Evolutionary conservation across 2,329 filamentous ascomycete species (phyloP).

Genomic region (Trichoderma atroviride): DNA sequence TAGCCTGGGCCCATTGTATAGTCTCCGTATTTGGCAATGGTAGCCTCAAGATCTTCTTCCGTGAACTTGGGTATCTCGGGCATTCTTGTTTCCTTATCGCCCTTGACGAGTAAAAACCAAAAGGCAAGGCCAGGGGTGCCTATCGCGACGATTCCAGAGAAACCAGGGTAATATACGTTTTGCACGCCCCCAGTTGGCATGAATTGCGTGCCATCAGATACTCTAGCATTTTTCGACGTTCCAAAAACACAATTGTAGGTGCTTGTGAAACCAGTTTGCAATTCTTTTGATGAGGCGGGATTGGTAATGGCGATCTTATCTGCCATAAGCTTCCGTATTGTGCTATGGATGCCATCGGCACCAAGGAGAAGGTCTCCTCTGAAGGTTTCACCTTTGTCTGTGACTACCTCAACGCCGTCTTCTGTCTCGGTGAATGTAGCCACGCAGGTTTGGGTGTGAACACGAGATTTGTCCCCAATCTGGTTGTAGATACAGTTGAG

Average conservation of each 20-base stretch:
- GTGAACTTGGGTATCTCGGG: conserved; percentile 13
- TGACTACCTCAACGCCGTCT: conserved; percentile 35
- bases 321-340: conserved; percentile 9
- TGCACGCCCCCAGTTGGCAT: not conserved
- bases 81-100: not conserved
- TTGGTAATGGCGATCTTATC: not conserved
- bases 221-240: conserved; percentile 16
- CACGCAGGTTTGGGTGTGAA: conserved; percentile 8
- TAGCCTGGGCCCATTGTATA: conserved; percentile 12
- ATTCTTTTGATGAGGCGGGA: not conserved
- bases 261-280: conserved; percentile 10
- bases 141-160: conserved; percentile 6
- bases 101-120: conserved; percentile 14
- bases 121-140: conserved; percentile 6
- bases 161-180: conserved; percentile 18
- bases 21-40: conserved; percentile 16
- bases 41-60: conserved; percentile 8
- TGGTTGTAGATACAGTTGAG: conserved; percentile 17
- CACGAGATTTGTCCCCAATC: conserved; percentile 9
- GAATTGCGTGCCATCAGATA: conserved; percentile 10
- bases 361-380: conserved; percentile 44
- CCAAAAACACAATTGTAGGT: conserved; percentile 15
- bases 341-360: conserved; percentile 48
- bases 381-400: conserved; percentile 38
- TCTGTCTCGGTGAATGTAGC: conserved; percentile 12